A percentile compares a stretch with the other conserved stretches of the same genome.
Evolutionary conservation across 164 flowering plant species (phyloP).

Genomic region (Vitis vinifera): ASM3070453v1 NC_081806.1:9710501-9711000

Average conservation of each 20-base stretch:
- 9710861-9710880: too few species aligned
- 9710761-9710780: conserved; percentile 69
- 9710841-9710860: too few species aligned
- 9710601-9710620: neutral
- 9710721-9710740: conserved; percentile 77
- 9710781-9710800: conserved; percentile 60
- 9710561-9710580: neutral
- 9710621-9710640: conserved; percentile 58
- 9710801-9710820: neutral
- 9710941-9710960: too few species aligned
- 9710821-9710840: neutral
- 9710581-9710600: neutral
- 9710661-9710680: conserved; percentile 75
- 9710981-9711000: too few species aligned
- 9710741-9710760: conserved; percentile 72
- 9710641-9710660: conserved; percentile 73
- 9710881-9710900: too few species aligned
- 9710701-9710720: conserved; percentile 70
- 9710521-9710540: conserved; percentile 68
- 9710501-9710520: conserved; percentile 72
- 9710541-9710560: conserved; percentile 59
- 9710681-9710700: conserved; percentile 82
- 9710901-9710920: too few species aligned
- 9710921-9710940: too few species aligned
- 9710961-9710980: too few species aligned